These are phyloP conservation scores for Melampsora abietis-canadensis DNA, from an alignment of 1,284 basidiomycete genomes.

Conservation along the genomic window DNA sequence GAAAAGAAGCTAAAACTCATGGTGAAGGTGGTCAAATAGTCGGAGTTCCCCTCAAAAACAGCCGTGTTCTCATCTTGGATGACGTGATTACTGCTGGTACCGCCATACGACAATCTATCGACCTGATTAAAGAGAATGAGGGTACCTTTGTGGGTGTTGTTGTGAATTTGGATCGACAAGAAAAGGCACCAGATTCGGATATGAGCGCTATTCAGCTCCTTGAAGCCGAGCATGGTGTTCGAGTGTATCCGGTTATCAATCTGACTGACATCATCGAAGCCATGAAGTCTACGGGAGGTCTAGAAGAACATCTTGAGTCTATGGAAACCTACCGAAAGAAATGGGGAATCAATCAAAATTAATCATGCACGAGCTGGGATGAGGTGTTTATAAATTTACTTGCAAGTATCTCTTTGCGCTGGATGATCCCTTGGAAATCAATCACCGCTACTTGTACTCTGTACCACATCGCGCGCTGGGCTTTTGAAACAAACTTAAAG, in stretches of 20 bases:
- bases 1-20: conserved; percentile 93
- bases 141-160: conserved; percentile 83
- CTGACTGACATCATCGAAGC: conserved; percentile 83
- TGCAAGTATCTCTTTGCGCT: too few species aligned
- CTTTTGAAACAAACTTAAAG: too few species aligned
- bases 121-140: conserved; percentile 62
- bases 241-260: conserved; percentile 70
- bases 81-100: conserved; percentile 96
- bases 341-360: conserved; percentile 62
- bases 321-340: conserved; percentile 78
- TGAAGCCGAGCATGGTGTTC: conserved; percentile 68
- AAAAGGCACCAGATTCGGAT: conserved; percentile 64
- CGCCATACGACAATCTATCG: conserved; percentile 78
- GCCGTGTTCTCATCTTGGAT: conserved; percentile 81
- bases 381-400: too few species aligned
- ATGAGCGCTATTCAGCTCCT: conserved; percentile 77
- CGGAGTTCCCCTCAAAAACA: conserved; percentile 74
- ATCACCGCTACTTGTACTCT: too few species aligned
- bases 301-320: conserved; percentile 63
- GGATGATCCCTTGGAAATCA: too few species aligned
- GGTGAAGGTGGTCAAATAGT: conserved; percentile 94
- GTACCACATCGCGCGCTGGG: too few species aligned
- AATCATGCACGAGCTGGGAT: background rate
- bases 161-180: conserved; percentile 83
- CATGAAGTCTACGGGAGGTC: conserved; percentile 67